Percentiles rank a stretch among this genome's conserved stretches.
These are phyloP conservation scores for Vairimorpha apis DNA, from an alignment of 371 early-diverging fungal genomes.

Conservation along the genomic window DNA sequence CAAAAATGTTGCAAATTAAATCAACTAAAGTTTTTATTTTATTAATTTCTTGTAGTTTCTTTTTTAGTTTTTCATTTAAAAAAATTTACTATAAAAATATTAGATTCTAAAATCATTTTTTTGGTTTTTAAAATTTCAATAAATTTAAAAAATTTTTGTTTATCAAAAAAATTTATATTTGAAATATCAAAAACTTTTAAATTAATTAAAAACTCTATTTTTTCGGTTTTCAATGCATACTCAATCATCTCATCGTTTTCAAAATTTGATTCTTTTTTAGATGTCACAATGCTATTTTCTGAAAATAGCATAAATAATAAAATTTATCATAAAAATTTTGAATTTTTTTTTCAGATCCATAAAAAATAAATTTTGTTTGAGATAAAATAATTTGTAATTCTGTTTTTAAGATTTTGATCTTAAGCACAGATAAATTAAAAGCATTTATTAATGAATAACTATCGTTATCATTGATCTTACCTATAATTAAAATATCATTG, in stretches of 20 bases:
- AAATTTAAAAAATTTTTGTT: conserved; percentile 4
- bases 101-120: background rate
- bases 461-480: conserved; percentile 7
- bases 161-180: background rate
- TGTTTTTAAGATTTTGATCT: conserved; percentile 3
- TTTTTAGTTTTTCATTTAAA: conserved; percentile 32
- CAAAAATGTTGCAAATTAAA: conserved; percentile 40
- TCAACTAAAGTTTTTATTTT: conserved; percentile 37
- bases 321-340: conserved; percentile 24
- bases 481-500: conserved; percentile 55
- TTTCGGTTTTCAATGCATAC: conserved; percentile 40
- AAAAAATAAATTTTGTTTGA: conserved; percentile 20
- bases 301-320: conserved; percentile 19
- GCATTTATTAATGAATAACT: conserved; percentile 39
- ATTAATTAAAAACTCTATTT: conserved; percentile 23
- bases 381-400: conserved; percentile 3
- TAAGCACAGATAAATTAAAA: conserved; percentile 29
- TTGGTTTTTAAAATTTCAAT: background rate
- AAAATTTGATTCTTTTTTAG: background rate
- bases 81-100: conserved; percentile 18
- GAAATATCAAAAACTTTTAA: background rate
- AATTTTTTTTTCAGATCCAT: conserved; percentile 20
- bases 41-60: conserved; percentile 29
- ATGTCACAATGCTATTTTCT: background rate
- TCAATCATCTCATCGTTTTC: conserved; percentile 29